Conservation (phyloP, 805 yeast genomes). For the Saccharomycopsis sp. region DNA sequence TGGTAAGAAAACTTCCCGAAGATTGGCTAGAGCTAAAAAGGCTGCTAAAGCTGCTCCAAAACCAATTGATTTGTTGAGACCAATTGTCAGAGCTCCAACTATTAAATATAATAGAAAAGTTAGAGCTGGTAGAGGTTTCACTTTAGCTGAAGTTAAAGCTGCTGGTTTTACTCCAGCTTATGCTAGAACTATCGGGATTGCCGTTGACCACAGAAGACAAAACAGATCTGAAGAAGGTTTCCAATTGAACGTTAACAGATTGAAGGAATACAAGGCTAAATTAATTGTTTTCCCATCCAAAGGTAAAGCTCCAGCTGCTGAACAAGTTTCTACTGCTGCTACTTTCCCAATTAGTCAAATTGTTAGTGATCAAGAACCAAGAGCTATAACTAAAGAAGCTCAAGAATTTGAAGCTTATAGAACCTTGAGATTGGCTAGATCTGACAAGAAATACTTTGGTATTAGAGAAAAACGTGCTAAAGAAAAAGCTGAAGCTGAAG, state of each 20-base stretch:
- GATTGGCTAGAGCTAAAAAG: constrained; percentile 87
- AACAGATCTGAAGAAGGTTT: constrained; percentile 96
- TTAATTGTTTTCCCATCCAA: constrained; percentile 93
- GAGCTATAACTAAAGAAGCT: constrained; percentile 71
- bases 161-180: constrained; percentile 89
- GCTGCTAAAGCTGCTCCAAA: constrained; percentile 96
- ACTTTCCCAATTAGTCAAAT: constrained; percentile 90
- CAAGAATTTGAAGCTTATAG: constrained; percentile 78
- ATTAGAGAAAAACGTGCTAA: constrained; percentile 95
- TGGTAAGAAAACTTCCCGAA: constrained; percentile 97
- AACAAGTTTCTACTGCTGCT: constrained; percentile 66
- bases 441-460: constrained; percentile 91
- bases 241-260: constrained; percentile 91
- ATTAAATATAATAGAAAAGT: constrained; percentile 98
- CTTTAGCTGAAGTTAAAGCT: constrained; percentile 96
- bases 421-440: constrained; percentile 93
- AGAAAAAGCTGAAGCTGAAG: constrained; percentile 98
- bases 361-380: constrained; percentile 65
- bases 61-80: constrained; percentile 94
- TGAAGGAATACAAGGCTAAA: constrained; percentile 92
- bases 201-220: constrained; percentile 99
- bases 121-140: constrained; percentile 99
- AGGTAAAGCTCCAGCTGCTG: constrained; percentile 70
- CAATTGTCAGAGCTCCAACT: constrained; percentile 98
- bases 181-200: constrained; percentile 97